phyloP scores from a whole-genome alignment of 495 filamentous ascomycete genomes.

The Melanomma pulvis-pyrius region DNA sequence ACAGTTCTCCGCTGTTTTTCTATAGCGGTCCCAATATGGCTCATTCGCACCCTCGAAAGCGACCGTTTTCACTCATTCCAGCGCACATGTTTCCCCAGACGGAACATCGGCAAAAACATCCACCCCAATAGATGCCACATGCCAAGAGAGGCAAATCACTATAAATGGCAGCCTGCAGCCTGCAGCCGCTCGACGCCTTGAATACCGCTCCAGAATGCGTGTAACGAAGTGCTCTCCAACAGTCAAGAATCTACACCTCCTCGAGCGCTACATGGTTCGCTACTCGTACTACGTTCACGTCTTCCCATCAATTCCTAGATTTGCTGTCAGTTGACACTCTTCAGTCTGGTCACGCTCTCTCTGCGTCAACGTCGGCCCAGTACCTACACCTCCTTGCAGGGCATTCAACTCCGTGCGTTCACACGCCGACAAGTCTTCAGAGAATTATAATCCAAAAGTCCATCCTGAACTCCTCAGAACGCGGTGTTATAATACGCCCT shows the following conservation, averaged over 20 bases:
- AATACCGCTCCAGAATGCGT: slow-evolving; percentile 16
- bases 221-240: slow-evolving; percentile 19
- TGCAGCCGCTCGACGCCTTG: background rate
- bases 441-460: background rate
- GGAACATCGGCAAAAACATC: background rate
- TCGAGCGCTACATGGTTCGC: slow-evolving; percentile 16
- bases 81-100: background rate
- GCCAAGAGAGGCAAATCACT: background rate
- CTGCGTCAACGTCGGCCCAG: background rate
- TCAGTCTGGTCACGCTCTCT: background rate
- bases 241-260: background rate
- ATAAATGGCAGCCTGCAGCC: background rate
- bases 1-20: background rate
- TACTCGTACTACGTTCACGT: slow-evolving; percentile 4
- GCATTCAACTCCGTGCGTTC: background rate
- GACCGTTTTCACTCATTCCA: background rate
- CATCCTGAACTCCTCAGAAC: background rate
- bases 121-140: no score
- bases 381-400: background rate
- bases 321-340: slow-evolving; percentile 18
- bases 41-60: background rate
- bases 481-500: background rate
- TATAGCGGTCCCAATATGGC: background rate
- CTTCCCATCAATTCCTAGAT: background rate
- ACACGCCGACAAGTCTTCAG: background rate